Percentiles rank a stretch among this genome's conserved stretches.
Evolutionary conservation across 2,329 filamentous ascomycete species (phyloP).

Genomic region (Aspergillus fumigatus): DNA sequence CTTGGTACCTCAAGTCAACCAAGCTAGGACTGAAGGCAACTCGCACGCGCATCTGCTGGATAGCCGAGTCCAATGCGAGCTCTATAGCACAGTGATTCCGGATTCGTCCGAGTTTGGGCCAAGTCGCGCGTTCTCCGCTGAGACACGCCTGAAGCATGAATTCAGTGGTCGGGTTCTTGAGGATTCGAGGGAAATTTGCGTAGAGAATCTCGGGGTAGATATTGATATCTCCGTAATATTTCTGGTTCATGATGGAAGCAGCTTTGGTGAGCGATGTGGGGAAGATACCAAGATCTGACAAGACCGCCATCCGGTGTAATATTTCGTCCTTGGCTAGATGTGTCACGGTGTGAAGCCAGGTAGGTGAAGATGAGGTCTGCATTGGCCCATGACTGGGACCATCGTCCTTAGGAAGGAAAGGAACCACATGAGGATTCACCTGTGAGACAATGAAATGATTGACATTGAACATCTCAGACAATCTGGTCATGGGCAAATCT

Average conservation of each 20-base stretch:
- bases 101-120: constrained; percentile 83
- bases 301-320: constrained; percentile 72
- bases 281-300: constrained; percentile 75
- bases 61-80: constrained; percentile 58
- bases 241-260: constrained; percentile 77
- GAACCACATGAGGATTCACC: constrained; percentile 89
- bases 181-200: constrained; percentile 67
- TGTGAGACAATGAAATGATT: constrained; percentile 98
- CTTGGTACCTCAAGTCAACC: constrained; percentile 17
- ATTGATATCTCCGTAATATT: constrained; percentile 92
- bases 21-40: constrained; percentile 32
- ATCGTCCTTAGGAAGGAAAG: constrained; percentile 75
- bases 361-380: constrained; percentile 32
- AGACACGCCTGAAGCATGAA: constrained; percentile 80
- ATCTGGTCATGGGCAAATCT: constrained; percentile 81
- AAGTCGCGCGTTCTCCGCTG: constrained; percentile 79
- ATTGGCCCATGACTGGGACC: constrained; percentile 28
- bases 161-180: constrained; percentile 77
- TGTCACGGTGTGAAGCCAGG: constrained; percentile 64
- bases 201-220: constrained; percentile 78
- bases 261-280: constrained; percentile 74
- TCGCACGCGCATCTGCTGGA: constrained; percentile 37
- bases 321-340: constrained; percentile 74
- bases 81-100: constrained; percentile 86
- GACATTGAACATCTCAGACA: constrained; percentile 95